Evolutionary conservation across 2,329 filamentous ascomycete genomes (phyloP), one percentile per base, ranked within the genome.

Genomic region (Aspergillus niger): DNA sequence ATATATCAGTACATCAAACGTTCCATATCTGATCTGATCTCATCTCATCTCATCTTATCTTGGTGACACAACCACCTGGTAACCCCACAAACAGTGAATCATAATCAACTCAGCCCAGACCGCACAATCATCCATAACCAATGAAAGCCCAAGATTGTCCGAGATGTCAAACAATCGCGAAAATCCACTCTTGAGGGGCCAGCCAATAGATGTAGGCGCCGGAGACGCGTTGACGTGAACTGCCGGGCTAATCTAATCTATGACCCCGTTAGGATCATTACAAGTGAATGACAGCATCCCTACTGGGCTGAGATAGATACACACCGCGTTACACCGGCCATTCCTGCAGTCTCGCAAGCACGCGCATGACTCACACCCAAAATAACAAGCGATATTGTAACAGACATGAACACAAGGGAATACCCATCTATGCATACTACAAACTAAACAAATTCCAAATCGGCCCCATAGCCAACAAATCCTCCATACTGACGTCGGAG

Each of bases 391-490:
- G 2, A 6, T 13, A 36, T 5, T 36, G 11, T 13, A 36, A 36
- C 5, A 32, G 30, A 5, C 30, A 13, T 32, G 1, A 32, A 32
- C 30, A 8, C 5, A 8, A 8, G 22, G 15, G n/a, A 17, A 20
- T 1, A 22, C 3, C 50, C 10, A 54, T 8, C 7, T 15, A 8
- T 11, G 5, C 10, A 32, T 11, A 17, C 11, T 43, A 55, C 10
- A 55, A 47, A 55, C 38, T 30, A 1, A 55, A 24, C 8, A 55
- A 17, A 5, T 55, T 44, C 53, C 53, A 55, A 5, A 55, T 47
- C 7, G 53, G 39, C 15, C 53, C 53, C n/a, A 47, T 47, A 11
- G 26, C 41, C 6, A 55, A 32, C 26, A 55, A 22, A 36, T 55
- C 53, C 39, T 47, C 53, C 53, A 55, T 22, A 5, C n/a, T 39